Percentiles rank a stretch among this genome's conserved stretches.
Conservation (phyloP, 1,284 basidiomycete species). For the Malassezia yamatoensis region DNA sequence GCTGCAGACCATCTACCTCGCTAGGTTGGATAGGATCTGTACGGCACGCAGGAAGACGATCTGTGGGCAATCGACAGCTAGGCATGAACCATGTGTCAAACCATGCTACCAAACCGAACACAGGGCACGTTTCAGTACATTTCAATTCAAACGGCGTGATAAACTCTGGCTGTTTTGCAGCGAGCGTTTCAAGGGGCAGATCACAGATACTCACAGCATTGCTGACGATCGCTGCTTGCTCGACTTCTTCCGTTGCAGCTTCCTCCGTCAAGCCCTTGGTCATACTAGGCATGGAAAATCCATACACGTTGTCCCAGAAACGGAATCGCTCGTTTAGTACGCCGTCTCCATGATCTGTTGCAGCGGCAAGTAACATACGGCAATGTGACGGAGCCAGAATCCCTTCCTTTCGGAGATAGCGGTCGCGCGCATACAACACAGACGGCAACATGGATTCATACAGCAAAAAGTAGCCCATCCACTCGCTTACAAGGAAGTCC, state of each 20-base stretch:
- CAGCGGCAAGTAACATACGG: conserved; percentile 70
- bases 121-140: conserved; percentile 8
- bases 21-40: conserved; percentile 11
- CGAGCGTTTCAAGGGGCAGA: conserved; percentile 30
- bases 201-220: conserved; percentile 29
- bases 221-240: conserved; percentile 25
- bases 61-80: conserved; percentile 1
- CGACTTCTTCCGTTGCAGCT: conserved; percentile 37
- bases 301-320: conserved; percentile 87
- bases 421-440: conserved; percentile 73
- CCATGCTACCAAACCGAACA: conserved; percentile 43
- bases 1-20: conserved; percentile 62
- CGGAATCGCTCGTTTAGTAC: conserved; percentile 68
- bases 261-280: conserved; percentile 36
- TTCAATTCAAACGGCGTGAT: conserved; percentile 23
- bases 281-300: conserved; percentile 49
- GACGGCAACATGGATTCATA: conserved; percentile 98
- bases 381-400: conserved; percentile 88
- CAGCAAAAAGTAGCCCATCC: conserved; percentile 64
- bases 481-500: conserved; percentile 89
- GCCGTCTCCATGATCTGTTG: conserved; percentile 58
- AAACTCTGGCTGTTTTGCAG: conserved; percentile 46
- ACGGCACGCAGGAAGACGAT: conserved; percentile 23
- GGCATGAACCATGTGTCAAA: conserved; percentile 47
- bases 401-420: conserved; percentile 62